Base-by-base conservation (phyloP, 2,329 filamentous ascomycete genomes). In the Penicillium capsulatum region DNA sequence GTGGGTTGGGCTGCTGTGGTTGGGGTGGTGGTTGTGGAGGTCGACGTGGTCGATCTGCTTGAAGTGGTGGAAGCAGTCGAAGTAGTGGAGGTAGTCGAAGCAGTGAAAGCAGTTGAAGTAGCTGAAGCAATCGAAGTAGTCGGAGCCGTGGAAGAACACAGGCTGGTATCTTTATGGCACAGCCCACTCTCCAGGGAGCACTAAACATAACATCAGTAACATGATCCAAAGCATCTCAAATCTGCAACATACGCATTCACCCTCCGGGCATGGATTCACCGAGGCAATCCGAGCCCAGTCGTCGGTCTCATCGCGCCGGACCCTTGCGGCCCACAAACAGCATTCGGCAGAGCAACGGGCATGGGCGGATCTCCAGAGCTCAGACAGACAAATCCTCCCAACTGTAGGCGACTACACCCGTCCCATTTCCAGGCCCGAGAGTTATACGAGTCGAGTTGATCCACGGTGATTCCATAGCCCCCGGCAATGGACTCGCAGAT, bases 291-390 rank as follows among this genome's bases (percentile, higher is more conserved):
- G 50, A 0, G 49, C 61, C 13, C 59, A 64, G 9, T 58, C 49
- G 0, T n/a, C 0, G 69, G 65, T 10, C 49, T 31, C 9, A 48
- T 34, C 0, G 70, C 72, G 0, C 68, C 67, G 4, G 63, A 61
- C 1, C 66, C 59, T 31, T 66, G 60, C 1, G 74, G 74, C 0
- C 75, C 74, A 49, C 74, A 75, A 0, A 64, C 44, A 7, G 67
- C 66, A 31, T 66, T 63, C 1, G 53, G 20, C 2, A 69, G 46
- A 1, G 57, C 40, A 1, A 63, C 55, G 2, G 71, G 72, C 54
- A 73, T 62, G 0, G 69, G 68, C 4, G 69, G 59, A 1, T 40
- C 44, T 3, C 71, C 71, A 0, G 49, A 45, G 41, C 66, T 69
- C 0, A 73, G 47, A 41, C 71, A 74, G 3, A 73, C 66, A 8